phyloP scores from a whole-genome alignment of 306 rosid species.

The Clitoria ternatea region DNA sequence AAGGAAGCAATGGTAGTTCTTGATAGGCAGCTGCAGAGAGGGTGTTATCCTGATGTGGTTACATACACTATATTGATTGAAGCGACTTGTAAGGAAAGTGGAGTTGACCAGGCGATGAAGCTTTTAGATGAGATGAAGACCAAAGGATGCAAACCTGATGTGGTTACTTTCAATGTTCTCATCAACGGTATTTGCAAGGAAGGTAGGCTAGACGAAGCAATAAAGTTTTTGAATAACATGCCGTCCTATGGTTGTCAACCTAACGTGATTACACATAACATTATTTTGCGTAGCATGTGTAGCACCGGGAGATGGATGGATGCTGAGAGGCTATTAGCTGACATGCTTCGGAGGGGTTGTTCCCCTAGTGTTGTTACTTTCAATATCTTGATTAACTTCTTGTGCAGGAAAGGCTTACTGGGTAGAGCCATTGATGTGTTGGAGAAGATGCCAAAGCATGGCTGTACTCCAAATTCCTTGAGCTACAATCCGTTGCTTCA shows the following conservation, averaged over 20 bases:
- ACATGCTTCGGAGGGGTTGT: slow-evolving; percentile 83
- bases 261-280: slow-evolving; percentile 76
- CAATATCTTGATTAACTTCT: slow-evolving; percentile 87
- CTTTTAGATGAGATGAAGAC: slow-evolving; percentile 81
- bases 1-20: slow-evolving; percentile 91
- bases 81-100: slow-evolving; percentile 85
- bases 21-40: slow-evolving; percentile 64
- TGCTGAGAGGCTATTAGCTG: slow-evolving; percentile 69
- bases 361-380: slow-evolving; percentile 97
- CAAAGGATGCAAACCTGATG: slow-evolving; percentile 89
- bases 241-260: slow-evolving; percentile 69
- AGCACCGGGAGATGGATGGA: slow-evolving; percentile 95
- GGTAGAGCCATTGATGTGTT: slow-evolving; percentile 85
- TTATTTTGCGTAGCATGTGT: slow-evolving; percentile 84
- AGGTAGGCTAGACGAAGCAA: slow-evolving; percentile 84
- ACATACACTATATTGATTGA: slow-evolving; percentile 89
- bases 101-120: slow-evolving; percentile 86
- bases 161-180: slow-evolving; percentile 86
- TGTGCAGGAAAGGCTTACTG: slow-evolving; percentile 79
- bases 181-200: slow-evolving; percentile 90
- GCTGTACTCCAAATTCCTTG: slow-evolving; percentile 86
- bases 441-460: slow-evolving; percentile 88
- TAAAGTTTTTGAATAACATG: slow-evolving; percentile 59
- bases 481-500: slow-evolving; percentile 96
- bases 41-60: slow-evolving; percentile 88